Percentiles rank a stretch among this genome's conserved stretches.
phyloP scores from a whole-genome alignment of 2,329 filamentous ascomycete species.

The Dactylonectria macrodidyma region DNA sequence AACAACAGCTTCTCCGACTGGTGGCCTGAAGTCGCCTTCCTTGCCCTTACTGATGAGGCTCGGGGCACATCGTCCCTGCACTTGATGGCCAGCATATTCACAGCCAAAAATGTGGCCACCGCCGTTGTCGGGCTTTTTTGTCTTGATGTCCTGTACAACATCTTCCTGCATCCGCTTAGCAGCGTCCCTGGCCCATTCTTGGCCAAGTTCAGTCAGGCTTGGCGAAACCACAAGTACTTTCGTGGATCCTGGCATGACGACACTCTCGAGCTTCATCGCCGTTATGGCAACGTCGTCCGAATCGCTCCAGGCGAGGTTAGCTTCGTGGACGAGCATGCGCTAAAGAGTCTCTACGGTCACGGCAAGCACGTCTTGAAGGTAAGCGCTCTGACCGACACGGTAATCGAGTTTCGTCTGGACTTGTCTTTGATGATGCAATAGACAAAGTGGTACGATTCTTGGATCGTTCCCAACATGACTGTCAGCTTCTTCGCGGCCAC shows the following conservation, averaged over 20 bases:
- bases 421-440: neutral
- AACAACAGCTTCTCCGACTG: too few species aligned
- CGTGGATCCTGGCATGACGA: constrained; percentile 32
- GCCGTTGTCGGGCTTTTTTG: too few species aligned
- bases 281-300: constrained; percentile 31
- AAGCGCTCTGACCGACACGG: neutral
- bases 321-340: constrained; percentile 8
- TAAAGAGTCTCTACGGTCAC: constrained; percentile 27
- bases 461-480: constrained; percentile 30
- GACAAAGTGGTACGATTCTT: constrained; percentile 27
- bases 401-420: neutral
- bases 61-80: too few species aligned
- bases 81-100: too few species aligned
- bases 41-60: too few species aligned
- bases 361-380: constrained; percentile 26
- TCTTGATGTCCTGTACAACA: too few species aligned
- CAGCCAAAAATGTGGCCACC: too few species aligned
- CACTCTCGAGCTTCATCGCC: constrained; percentile 10
- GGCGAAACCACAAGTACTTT: constrained; percentile 28
- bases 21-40: too few species aligned
- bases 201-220: neutral
- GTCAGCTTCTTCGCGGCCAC: constrained; percentile 31
- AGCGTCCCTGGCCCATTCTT: too few species aligned
- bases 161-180: too few species aligned
- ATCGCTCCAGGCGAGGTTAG: constrained; percentile 30